phyloP scores from a whole-genome alignment of 345 rosid species.

The Schrenkiella parvula region DNA sequence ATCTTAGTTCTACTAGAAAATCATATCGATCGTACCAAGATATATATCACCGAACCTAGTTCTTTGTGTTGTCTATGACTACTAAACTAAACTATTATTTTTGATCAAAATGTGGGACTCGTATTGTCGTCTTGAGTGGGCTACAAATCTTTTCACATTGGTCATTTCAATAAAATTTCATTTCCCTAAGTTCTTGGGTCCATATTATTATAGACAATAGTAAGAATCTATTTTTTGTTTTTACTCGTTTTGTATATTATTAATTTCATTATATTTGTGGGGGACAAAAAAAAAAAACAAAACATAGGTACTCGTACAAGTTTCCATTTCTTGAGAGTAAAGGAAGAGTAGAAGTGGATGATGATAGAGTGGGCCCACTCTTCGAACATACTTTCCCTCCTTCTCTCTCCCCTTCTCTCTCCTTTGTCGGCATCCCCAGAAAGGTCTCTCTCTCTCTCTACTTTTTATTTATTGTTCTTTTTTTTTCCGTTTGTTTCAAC shows the following conservation, averaged over 20 bases:
- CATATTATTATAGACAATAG: neutral
- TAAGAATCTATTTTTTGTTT: neutral
- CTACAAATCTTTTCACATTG: slow-evolving; percentile 14
- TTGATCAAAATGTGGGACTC: neutral
- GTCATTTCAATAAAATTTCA: neutral
- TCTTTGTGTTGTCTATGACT: neutral
- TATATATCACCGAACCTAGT: neutral
- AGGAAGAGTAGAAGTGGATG: slow-evolving; percentile 83
- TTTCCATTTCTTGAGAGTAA: slow-evolving; percentile 96
- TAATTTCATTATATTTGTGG: neutral
- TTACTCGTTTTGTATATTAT: neutral
- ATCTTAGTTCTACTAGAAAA: neutral
- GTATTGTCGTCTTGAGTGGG: slow-evolving; percentile 4
- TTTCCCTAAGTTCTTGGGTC: slow-evolving; percentile 13
- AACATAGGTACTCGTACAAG: slow-evolving; percentile 73
- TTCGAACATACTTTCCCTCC: slow-evolving; percentile 97
- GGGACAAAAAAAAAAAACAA: neutral
- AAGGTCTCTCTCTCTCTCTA: slow-evolving; percentile 46
- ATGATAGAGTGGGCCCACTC: slow-evolving; percentile 91
- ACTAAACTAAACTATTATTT: neutral
- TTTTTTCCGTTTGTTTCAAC: neutral
- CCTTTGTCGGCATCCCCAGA: slow-evolving; percentile 83
- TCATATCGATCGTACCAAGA: neutral
- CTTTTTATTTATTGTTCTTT: neutral
- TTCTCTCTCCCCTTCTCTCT: slow-evolving; percentile 78